Evolutionary conservation across 163 green algal genomes (phyloP), one percentile per base, ranked within the genome.

Genomic region (Chlorella variabilis): DNA sequence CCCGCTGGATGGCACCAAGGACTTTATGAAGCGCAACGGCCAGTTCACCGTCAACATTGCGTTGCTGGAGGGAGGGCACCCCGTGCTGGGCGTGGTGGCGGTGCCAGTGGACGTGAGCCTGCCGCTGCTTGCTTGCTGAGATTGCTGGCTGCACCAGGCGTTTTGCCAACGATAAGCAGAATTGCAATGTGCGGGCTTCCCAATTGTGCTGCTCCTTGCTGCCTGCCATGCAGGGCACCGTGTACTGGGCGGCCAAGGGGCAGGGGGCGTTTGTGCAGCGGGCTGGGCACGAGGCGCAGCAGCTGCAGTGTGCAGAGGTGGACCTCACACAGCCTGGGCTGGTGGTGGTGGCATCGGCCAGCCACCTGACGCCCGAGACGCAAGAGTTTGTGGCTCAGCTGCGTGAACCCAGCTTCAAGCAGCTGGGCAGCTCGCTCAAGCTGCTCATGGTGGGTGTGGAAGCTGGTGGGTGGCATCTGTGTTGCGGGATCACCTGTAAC

Each of bases 1-100:
- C 86, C 94, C 94, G 0, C 78, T 98, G 58, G 94, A 98, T 69
- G 94, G 94, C 71, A 98, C 94, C 39, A 98, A 98, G 73, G 85
- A 89, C 63, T 90, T 90, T 27, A 36, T 90, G 27, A 90, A 90
- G 48, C 78, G 85, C 62, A 90, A 86, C 45, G 85, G 85, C 9
- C 84, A 90, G 65, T 90, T 90, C 78, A 90, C 85, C 9, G 84
- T 90, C 65, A 90, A 90, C 73, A 86, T 90, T 42, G 85, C 85
- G 27, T 79, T 90, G 69, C 59, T 90, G 39, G 8, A 78, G 33
- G 79, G 68, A 38, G 36, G 58, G 31, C 70, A 58, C 21, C 86
- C 85, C 3, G 34, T 86, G 29, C 42, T 90, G 49, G 86, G 86
- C 7, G 85, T 90, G 51, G 85, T 90, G 58, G 83, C 87, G 13